Evolutionary conservation across 2,329 filamentous ascomycete genomes (phyloP).

Genomic region (Camptophora hylomeconis): DNA sequence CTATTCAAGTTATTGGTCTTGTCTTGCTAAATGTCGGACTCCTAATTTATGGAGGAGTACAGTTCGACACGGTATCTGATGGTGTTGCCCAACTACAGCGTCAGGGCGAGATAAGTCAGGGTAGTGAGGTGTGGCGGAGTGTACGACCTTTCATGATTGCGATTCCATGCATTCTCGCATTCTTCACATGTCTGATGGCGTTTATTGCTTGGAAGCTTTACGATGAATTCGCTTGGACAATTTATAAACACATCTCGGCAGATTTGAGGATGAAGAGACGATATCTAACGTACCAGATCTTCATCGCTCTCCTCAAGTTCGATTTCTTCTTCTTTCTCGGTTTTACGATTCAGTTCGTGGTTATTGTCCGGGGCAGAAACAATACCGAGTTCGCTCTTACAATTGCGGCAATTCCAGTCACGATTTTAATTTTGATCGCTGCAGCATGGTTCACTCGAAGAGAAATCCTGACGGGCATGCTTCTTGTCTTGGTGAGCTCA

Average conservation of each 20-base stretch:
- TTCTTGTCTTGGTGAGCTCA: constrained; percentile 51
- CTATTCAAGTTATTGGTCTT: constrained; percentile 92
- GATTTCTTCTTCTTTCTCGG: constrained; percentile 99
- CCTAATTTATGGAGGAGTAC: constrained; percentile 82
- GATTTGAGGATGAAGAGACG: constrained; percentile 94
- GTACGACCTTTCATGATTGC: constrained; percentile 69
- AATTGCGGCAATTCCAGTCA: constrained; percentile 78
- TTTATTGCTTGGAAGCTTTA: constrained; percentile 90
- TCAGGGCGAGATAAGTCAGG: constrained; percentile 31
- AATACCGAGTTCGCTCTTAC: constrained; percentile 75
- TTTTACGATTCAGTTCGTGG: constrained; percentile 95
- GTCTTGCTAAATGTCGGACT: constrained; percentile 87
- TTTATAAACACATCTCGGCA: constrained; percentile 97
- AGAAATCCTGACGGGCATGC: constrained; percentile 70
- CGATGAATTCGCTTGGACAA: constrained; percentile 97
- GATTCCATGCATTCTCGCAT: constrained; percentile 69
- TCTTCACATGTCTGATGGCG: constrained; percentile 59
- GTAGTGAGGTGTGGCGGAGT: constrained; percentile 48
- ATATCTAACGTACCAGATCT: constrained; percentile 95
- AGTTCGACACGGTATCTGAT: constrained; percentile 76
- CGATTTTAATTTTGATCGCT: constrained; percentile 72
- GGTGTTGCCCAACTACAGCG: constrained; percentile 48
- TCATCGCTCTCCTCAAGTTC: constrained; percentile 94
- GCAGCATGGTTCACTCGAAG: constrained; percentile 75
- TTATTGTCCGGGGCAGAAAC: constrained; percentile 62